These are phyloP conservation scores for Phytophthora ohioensis DNA, from an alignment of 352 stramenopile species.

Conservation along the genomic window DNA sequence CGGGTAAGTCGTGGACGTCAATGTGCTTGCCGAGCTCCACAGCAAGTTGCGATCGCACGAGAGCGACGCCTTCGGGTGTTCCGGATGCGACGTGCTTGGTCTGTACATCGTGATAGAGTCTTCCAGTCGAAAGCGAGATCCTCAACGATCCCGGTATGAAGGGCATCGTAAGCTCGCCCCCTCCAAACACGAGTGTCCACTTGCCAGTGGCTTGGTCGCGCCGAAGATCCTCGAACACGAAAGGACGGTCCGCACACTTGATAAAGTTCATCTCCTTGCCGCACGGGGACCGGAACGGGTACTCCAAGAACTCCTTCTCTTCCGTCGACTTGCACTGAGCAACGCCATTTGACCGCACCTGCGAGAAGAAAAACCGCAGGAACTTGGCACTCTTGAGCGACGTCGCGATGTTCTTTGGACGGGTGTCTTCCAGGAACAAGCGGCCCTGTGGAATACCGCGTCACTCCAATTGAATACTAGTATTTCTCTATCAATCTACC, in stretches of 20 bases:
- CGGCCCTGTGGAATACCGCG: constrained; percentile 49
- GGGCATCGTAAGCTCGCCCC: constrained; percentile 60
- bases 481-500: neutral
- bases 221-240: constrained; percentile 78
- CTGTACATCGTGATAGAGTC: constrained; percentile 75
- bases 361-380: constrained; percentile 83
- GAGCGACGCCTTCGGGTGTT: constrained; percentile 47
- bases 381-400: constrained; percentile 87
- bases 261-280: constrained; percentile 90
- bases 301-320: constrained; percentile 63
- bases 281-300: constrained; percentile 76
- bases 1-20: constrained; percentile 48
- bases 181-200: constrained; percentile 65
- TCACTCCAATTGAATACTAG: neutral
- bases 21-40: constrained; percentile 75
- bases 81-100: constrained; percentile 55
- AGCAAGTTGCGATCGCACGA: constrained; percentile 79
- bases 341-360: constrained; percentile 55
- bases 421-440: constrained; percentile 81
- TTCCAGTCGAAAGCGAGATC: constrained; percentile 71
- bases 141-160: constrained; percentile 65
- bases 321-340: constrained; percentile 27
- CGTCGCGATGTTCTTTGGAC: constrained; percentile 87
- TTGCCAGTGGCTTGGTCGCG: constrained; percentile 21
- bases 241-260: constrained; percentile 82